Evolutionary conservation across 768 basidiomycete genomes (phyloP), one percentile per base, ranked within the genome.

Genomic region (Termitomyces sp.): DNA sequence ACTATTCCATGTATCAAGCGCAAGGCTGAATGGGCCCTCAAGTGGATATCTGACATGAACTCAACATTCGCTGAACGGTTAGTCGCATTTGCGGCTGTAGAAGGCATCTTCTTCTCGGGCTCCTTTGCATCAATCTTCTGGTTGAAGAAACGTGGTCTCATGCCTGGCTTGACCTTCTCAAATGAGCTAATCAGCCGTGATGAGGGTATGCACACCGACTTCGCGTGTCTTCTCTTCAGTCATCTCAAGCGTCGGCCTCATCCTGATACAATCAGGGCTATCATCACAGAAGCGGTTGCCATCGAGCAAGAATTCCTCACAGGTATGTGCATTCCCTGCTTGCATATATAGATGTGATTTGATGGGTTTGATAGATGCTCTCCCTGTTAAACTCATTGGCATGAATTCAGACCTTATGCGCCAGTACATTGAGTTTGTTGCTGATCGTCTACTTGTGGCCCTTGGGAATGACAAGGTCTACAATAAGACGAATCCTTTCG

Each of bases 131-230:
- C 91, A 40, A 93, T 98, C 61, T 97, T 97, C 71, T 98, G 95
- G 95, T 64, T 98, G 58, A 97, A 96, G 82, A 98, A 97, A 74
- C 84, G 95, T 9, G 95, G 95, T 15, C 77, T 98, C 15, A 94
- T 96, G 93, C 93, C 94, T 19, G 95, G 95, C n/a, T 74, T 98
- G 30, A 94, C 95, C 0, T 97, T 95, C 70, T 96, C 93, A 17
- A 98, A 98, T 67, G 95, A 97, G 70, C 84, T 98, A 63, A 98
- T 98, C 73, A 90, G 88, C 50, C 83, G 95, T 19, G 95, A 98
- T 60, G 95, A 98, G 71, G 95, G 94, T 41, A 87, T 97, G 77
- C 95, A 98, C 70, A 97, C 94, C 68, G 94, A 98, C 69, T 95
- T 97, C 65, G 93, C 94, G 0, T 97, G 93, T 67, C 74, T 97